Evolutionary conservation across 2,329 filamentous ascomycete species (phyloP).

Genomic region (Mycosphaerelloides madeirae): DNA sequence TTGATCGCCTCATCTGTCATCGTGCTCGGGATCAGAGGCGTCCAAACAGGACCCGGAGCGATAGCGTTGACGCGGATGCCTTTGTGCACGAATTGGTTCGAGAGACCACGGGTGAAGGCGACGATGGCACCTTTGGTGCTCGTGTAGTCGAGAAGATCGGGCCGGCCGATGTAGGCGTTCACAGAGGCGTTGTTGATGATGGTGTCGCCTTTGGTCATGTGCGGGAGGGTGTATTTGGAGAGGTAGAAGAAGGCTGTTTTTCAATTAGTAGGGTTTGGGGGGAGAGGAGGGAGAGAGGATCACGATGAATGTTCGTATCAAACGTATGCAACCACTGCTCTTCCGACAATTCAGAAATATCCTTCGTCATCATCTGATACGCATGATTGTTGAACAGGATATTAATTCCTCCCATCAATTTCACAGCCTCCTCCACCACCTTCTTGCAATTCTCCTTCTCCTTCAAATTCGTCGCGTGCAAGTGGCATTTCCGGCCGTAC

Average conservation of each 20-base stretch:
- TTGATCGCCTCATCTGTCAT: constrained; percentile 68
- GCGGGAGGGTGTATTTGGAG: constrained; percentile 68
- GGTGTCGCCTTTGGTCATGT: constrained; percentile 67
- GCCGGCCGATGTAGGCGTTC: constrained; percentile 76
- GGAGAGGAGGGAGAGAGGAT: constrained; percentile 1
- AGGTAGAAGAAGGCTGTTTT: constrained; percentile 62
- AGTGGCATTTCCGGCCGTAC: constrained; percentile 60
- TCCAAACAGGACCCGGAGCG: constrained; percentile 76
- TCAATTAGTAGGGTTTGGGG: constrained; percentile 1
- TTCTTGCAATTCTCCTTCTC: constrained; percentile 64
- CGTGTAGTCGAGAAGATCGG: constrained; percentile 77
- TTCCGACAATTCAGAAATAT: constrained; percentile 68
- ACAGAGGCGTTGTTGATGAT: constrained; percentile 86
- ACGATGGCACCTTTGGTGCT: constrained; percentile 74
- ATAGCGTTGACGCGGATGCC: constrained; percentile 74
- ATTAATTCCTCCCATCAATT: constrained; percentile 64
- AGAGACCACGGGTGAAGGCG: constrained; percentile 71
- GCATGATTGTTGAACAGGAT: constrained; percentile 70
- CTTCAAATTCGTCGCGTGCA: constrained; percentile 61
- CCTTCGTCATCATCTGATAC: constrained; percentile 67
- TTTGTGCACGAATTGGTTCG: constrained; percentile 66
- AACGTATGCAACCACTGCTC: constrained; percentile 79
- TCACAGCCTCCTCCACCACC: constrained; percentile 61
- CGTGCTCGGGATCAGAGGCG: constrained; percentile 67
- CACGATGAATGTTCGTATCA: constrained; percentile 70